These are phyloP conservation scores for Daldinia concentrica DNA, from an alignment of 495 filamentous ascomycete species.

Conservation along the genomic window DNA sequence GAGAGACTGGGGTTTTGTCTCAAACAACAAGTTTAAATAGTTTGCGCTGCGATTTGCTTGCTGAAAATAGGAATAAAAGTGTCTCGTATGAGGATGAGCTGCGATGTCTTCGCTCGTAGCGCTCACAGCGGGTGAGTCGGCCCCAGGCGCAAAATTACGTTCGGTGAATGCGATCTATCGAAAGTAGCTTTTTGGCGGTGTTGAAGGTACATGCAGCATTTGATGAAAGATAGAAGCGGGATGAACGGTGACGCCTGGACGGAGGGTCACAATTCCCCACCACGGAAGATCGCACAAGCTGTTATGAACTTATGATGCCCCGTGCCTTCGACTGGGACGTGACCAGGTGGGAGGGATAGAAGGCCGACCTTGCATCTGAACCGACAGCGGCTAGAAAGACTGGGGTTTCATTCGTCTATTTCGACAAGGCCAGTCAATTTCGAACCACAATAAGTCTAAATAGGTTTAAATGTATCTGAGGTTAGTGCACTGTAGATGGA, in stretches of 20 bases:
- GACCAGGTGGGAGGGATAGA: constrained; percentile 50
- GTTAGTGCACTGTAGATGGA: constrained; percentile 13
- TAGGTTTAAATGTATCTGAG: constrained; percentile 24
- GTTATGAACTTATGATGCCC: constrained; percentile 50
- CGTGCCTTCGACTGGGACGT: constrained; percentile 50
- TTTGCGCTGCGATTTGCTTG: constrained; percentile 49
- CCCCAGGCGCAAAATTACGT: constrained; percentile 44
- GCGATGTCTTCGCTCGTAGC: constrained; percentile 46
- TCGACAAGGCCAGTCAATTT: constrained; percentile 41
- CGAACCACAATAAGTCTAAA: constrained; percentile 43
- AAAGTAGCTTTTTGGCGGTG: constrained; percentile 44
- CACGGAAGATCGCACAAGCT: constrained; percentile 52
- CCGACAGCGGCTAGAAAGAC: constrained; percentile 56
- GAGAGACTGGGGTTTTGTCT: constrained; percentile 43
- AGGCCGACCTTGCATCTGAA: constrained; percentile 53
- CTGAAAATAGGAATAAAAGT: constrained; percentile 57
- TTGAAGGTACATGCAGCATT: constrained; percentile 48
- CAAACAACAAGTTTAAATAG: constrained; percentile 48
- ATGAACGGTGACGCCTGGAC: constrained; percentile 48
- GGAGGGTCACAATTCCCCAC: constrained; percentile 52
- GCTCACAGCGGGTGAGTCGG: constrained; percentile 45
- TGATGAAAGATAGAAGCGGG: constrained; percentile 47
- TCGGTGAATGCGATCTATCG: constrained; percentile 46
- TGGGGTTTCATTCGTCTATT: constrained; percentile 55
- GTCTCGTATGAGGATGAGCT: constrained; percentile 56